Evolutionary conservation across 106 monocot species (phyloP).

Genomic region (Cymbidium sinense): DNA sequence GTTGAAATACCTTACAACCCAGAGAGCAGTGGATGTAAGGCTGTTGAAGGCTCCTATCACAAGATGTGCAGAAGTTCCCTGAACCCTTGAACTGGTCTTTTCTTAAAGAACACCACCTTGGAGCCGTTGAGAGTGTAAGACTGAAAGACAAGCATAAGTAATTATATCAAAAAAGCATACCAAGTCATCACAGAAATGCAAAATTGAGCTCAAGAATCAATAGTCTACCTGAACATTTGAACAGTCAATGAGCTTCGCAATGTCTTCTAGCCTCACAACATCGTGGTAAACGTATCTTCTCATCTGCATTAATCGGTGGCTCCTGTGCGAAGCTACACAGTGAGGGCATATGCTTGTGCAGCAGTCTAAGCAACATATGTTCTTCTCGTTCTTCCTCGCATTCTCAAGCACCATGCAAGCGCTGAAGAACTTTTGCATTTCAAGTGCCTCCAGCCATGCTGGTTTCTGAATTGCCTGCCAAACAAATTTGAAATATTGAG

Average conservation of each 20-base stretch:
- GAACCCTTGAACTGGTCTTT: slow-evolving; percentile 89
- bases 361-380: slow-evolving; percentile 84
- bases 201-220: neutral
- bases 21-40: slow-evolving; percentile 95
- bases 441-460: slow-evolving; percentile 72
- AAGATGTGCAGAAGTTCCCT: slow-evolving; percentile 86
- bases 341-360: slow-evolving; percentile 85
- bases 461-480: slow-evolving; percentile 56
- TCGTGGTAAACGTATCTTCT: slow-evolving; percentile 84
- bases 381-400: slow-evolving; percentile 91
- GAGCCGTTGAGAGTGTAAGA: slow-evolving; percentile 87
- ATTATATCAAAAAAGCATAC: neutral
- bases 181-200: neutral
- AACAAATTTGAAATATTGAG: neutral
- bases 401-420: slow-evolving; percentile 52
- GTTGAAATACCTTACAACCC: slow-evolving; percentile 66
- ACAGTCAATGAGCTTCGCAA: slow-evolving; percentile 88
- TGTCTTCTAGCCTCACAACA: slow-evolving; percentile 72
- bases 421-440: slow-evolving; percentile 63
- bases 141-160: slow-evolving; percentile 17
- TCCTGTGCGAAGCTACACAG: slow-evolving; percentile 58
- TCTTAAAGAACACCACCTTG: slow-evolving; percentile 94
- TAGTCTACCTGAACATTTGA: slow-evolving; percentile 69
- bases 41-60: slow-evolving; percentile 90
- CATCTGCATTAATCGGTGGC: slow-evolving; percentile 54